A percentile compares a stretch with the other conserved stretches of the same genome.
Evolutionary conservation across 495 filamentous ascomycete genomes (phyloP).

Genomic region (Talaromyces stipitatus): DNA sequence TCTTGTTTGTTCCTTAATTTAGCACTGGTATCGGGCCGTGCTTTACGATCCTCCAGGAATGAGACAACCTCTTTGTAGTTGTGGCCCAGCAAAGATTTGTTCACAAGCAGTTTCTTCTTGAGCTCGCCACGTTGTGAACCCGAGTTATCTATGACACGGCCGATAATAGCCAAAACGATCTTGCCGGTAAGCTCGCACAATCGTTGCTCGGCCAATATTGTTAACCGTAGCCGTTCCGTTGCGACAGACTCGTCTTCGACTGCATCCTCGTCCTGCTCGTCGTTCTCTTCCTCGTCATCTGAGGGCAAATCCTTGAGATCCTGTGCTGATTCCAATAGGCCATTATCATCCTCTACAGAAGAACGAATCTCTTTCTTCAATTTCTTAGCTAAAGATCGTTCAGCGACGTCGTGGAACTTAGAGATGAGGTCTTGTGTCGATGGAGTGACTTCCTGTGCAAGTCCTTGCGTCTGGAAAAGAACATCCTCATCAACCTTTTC

Average conservation of each 20-base stretch:
- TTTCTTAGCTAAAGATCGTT: conserved; percentile 67
- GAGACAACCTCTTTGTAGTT: conserved; percentile 73
- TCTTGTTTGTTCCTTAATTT: conserved; percentile 41
- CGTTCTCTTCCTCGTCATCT: conserved; percentile 49
- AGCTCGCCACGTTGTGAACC: conserved; percentile 52
- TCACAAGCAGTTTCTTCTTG: conserved; percentile 55
- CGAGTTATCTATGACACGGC: conserved; percentile 58
- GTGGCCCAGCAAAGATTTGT: conserved; percentile 57
- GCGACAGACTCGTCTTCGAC: conserved; percentile 40
- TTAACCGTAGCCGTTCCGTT: conserved; percentile 46
- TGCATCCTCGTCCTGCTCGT: conserved; percentile 51
- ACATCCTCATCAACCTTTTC: conserved; percentile 38
- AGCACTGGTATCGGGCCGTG: conserved; percentile 35
- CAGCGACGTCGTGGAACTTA: conserved; percentile 64
- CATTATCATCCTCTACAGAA: conserved; percentile 52
- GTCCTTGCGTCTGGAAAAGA: conserved; percentile 43
- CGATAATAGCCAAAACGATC: conserved; percentile 69
- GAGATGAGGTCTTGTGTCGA: conserved; percentile 55
- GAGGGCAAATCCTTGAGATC: conserved; percentile 30
- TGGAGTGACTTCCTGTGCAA: conserved; percentile 55
- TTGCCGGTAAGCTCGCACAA: conserved; percentile 80
- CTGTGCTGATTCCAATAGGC: conserved; percentile 34
- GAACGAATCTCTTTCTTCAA: conserved; percentile 58
- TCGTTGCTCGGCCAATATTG: conserved; percentile 68
- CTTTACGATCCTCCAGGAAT: conserved; percentile 57